Conservation (phyloP, 192 early-diverging fungal species). For the Coemansia sp. region DNA sequence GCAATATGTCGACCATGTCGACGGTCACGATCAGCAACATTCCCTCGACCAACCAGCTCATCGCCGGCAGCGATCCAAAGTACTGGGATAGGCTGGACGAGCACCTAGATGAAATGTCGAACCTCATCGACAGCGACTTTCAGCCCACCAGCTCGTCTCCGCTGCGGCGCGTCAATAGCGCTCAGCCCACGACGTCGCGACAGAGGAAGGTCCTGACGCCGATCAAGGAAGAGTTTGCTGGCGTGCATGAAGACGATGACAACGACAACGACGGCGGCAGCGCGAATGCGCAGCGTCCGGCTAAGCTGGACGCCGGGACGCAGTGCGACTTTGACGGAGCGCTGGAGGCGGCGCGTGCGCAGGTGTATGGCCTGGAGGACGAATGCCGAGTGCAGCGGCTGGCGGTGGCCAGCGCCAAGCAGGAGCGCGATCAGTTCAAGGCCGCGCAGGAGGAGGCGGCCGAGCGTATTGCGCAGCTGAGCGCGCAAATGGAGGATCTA, state of each 20-base stretch:
- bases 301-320: conserved; percentile 11
- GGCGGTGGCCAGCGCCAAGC: conserved; percentile 30
- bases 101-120: conserved; percentile 41
- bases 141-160: conserved; percentile 4
- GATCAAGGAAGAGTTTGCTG: conserved; percentile 37
- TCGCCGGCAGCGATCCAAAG: conserved; percentile 28
- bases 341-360: conserved; percentile 7
- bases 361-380: conserved; percentile 17
- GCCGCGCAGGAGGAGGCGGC: conserved; percentile 40
- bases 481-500: conserved; percentile 48
- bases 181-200: neutral
- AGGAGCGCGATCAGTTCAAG: conserved; percentile 54
- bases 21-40: conserved; percentile 25
- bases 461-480: conserved; percentile 31
- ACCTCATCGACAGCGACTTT: conserved; percentile 39
- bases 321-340: conserved; percentile 21
- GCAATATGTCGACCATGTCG: conserved; percentile 31
- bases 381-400: conserved; percentile 23
- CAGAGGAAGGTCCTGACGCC: conserved; percentile 37
- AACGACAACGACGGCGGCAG: no score
- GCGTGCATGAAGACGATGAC: neutral
- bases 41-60: conserved; percentile 43
- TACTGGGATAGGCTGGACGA: conserved; percentile 34
- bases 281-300: neutral
- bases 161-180: conserved; percentile 10